Evolutionary conservation across 169 alveolate genomes (phyloP).

Genomic region (Plasmodium cynomolgi): DNA sequence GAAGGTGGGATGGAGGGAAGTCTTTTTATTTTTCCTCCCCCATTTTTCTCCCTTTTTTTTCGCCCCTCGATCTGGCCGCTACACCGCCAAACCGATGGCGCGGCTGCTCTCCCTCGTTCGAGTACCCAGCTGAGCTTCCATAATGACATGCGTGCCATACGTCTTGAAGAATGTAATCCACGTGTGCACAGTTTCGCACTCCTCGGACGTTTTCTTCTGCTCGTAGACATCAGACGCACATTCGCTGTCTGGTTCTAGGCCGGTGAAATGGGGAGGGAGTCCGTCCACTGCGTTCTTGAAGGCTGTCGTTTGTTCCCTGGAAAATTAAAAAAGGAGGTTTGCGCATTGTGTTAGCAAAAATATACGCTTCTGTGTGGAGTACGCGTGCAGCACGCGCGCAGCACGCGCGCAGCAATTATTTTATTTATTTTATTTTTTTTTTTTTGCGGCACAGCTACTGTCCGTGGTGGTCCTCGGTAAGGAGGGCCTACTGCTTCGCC

Average conservation of each 20-base stretch:
- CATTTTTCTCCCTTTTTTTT: not conserved
- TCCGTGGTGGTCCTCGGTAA: not conserved
- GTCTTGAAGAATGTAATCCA: conserved; percentile 86
- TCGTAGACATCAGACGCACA: conserved; percentile 83
- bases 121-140: conserved; percentile 84
- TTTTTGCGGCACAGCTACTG: not conserved
- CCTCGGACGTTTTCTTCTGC: conserved; percentile 72
- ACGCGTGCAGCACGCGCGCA: not conserved
- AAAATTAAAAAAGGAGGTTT: not conserved
- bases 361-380: not conserved
- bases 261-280: conserved; percentile 82
- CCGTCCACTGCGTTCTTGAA: conserved; percentile 79
- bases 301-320: conserved; percentile 79
- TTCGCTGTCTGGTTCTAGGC: conserved; percentile 56
- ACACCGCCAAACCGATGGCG: not conserved
- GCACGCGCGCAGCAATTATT: too few species aligned
- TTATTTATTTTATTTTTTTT: too few species aligned
- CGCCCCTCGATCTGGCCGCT: not conserved
- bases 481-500: not conserved
- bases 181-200: conserved; percentile 77
- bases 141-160: conserved; percentile 87
- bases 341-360: not conserved
- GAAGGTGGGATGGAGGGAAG: not conserved
- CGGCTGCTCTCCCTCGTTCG: not conserved
- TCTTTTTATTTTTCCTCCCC: not conserved